These are phyloP conservation scores for Cytospora piceae DNA, from an alignment of 2,329 filamentous ascomycete species.

Conservation along the genomic window DNA sequence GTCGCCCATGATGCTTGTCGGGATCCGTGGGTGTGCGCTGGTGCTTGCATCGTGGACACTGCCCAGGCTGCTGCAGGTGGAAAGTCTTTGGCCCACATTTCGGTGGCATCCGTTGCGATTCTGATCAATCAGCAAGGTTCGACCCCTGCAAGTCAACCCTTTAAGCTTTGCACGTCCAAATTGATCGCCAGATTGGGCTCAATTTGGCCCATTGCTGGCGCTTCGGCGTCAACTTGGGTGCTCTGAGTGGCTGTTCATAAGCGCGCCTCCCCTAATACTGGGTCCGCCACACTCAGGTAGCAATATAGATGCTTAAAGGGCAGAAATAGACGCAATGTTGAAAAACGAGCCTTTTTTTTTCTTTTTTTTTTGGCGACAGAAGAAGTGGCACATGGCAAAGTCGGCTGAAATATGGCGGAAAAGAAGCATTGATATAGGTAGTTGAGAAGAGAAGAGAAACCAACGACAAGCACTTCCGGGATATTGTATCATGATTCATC, in stretches of 20 bases:
- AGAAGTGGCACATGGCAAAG: neutral
- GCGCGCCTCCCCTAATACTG: slow-evolving; percentile 11
- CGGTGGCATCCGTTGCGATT: neutral
- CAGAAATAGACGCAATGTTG: neutral
- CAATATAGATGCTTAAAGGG: neutral
- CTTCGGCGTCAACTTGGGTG: slow-evolving; percentile 20
- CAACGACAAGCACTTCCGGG: neutral
- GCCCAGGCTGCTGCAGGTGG: neutral
- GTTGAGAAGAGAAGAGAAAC: neutral
- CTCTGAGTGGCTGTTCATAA: slow-evolving; percentile 14
- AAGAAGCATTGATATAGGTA: neutral
- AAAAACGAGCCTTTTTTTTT: neutral
- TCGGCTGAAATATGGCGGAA: neutral
- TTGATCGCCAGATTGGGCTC: neutral
- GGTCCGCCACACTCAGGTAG: slow-evolving; percentile 4
- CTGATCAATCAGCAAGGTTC: neutral
- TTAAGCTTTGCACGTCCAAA: neutral
- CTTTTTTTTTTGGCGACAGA: neutral
- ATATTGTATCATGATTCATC: neutral
- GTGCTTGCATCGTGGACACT: neutral
- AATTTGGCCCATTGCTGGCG: neutral
- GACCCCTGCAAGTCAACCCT: neutral
- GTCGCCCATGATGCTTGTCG: slow-evolving; percentile 14
- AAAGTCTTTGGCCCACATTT: neutral
- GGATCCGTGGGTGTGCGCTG: neutral